Conservation (phyloP, 2,329 filamentous ascomycete species). For the Fusarium domesticum region DNA sequence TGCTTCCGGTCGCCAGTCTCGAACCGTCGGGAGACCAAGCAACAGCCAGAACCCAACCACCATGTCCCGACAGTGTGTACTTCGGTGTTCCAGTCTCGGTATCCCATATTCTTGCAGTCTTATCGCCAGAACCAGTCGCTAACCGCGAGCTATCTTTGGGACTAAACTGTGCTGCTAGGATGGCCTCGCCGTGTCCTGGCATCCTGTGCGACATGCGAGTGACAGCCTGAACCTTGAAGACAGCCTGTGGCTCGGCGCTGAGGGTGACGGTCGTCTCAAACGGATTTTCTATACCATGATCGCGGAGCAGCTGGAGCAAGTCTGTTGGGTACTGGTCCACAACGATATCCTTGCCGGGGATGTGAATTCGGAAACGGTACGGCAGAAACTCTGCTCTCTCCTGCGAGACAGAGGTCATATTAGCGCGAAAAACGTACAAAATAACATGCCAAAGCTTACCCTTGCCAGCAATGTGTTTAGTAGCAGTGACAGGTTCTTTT, state of each 20-base stretch:
- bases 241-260: constrained; percentile 74
- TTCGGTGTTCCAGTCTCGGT: constrained; percentile 89
- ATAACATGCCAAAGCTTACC: constrained; percentile 43
- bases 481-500: constrained; percentile 84
- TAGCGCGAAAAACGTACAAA: no score
- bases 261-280: constrained; percentile 56
- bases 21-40: constrained; percentile 82
- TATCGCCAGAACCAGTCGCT: constrained; percentile 87
- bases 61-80: constrained; percentile 81
- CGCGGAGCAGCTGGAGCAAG: constrained; percentile 51
- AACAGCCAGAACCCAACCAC: constrained; percentile 82
- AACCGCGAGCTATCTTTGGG: constrained; percentile 72
- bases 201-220: constrained; percentile 87
- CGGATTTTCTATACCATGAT: constrained; percentile 56
- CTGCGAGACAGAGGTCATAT: constrained; percentile 31
- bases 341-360: constrained; percentile 51
- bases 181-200: constrained; percentile 86
- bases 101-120: constrained; percentile 90
- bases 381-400: constrained; percentile 59
- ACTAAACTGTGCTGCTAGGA: constrained; percentile 81
- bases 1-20: constrained; percentile 82
- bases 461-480: constrained; percentile 80
- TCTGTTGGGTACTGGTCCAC: constrained; percentile 56
- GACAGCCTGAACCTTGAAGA: constrained; percentile 90
- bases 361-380: constrained; percentile 59